A percentile compares a stretch with the other conserved stretches of the same genome.
These are phyloP conservation scores for Exophiala spinifera DNA, from an alignment of 2,329 filamentous ascomycete genomes.

Conservation along the genomic window DNA sequence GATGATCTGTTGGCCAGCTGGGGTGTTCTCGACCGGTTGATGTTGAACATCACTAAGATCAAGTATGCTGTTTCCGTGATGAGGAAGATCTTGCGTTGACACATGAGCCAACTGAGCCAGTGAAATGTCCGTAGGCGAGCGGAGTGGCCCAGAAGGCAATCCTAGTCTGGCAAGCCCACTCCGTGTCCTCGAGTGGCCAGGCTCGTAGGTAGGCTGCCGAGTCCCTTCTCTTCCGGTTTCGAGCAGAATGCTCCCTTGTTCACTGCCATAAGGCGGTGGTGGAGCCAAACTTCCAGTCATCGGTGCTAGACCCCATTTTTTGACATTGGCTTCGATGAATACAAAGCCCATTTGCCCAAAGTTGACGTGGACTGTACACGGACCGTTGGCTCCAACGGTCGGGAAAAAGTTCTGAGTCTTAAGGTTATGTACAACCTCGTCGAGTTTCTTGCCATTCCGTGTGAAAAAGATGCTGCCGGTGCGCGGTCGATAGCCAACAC, in stretches of 20 bases:
- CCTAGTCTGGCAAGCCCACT: conserved; percentile 74
- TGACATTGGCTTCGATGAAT: conserved; percentile 98
- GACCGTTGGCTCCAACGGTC: conserved; percentile 92
- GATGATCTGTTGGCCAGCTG: conserved; percentile 56
- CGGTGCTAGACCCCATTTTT: conserved; percentile 97
- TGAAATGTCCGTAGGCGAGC: conserved; percentile 94
- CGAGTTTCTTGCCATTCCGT: conserved; percentile 93
- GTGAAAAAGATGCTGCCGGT: conserved; percentile 98
- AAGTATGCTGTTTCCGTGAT: conserved; percentile 66
- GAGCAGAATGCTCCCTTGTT: conserved; percentile 92
- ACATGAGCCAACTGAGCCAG: conserved; percentile 78
- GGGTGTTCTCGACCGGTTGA: conserved; percentile 30
- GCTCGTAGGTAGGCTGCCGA: conserved; percentile 45
- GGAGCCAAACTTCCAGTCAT: conserved; percentile 94
- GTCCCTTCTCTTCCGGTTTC: conserved; percentile 70
- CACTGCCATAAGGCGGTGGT: conserved; percentile 92
- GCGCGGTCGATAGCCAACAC: conserved; percentile 89
- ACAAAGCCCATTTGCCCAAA: conserved; percentile 98
- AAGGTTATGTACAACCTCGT: conserved; percentile 87
- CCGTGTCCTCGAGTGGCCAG: conserved; percentile 69
- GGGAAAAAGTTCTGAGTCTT: conserved; percentile 98
- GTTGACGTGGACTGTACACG: conserved; percentile 90
- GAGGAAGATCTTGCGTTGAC: conserved; percentile 55
- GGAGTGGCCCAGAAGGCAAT: conserved; percentile 69
- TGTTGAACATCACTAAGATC: conserved; percentile 34